Conservation (phyloP, 208 protist genomes). For the Trypanosoma conorhini region DNA sequence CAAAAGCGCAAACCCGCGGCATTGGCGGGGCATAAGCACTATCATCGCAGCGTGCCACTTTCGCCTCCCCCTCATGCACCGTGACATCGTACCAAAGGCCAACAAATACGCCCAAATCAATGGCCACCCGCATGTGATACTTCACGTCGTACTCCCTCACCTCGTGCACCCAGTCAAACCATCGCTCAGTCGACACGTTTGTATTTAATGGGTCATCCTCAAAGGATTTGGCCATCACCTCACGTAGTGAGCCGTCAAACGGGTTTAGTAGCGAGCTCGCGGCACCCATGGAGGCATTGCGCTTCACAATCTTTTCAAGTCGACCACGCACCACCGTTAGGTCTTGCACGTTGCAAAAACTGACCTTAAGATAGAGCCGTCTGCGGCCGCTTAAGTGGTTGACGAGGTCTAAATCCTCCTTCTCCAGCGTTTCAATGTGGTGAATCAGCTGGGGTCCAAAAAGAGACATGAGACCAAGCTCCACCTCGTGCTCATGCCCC, state of each 20-base stretch:
- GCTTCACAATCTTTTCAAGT: conserved; percentile 84
- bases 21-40: conserved; percentile 90
- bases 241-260: conserved; percentile 66
- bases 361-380: conserved; percentile 94
- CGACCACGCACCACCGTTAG: conserved; percentile 88
- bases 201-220: conserved; percentile 45
- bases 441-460: conserved; percentile 89
- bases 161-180: conserved; percentile 95
- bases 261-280: conserved; percentile 38
- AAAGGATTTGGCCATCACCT: conserved; percentile 75
- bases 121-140: conserved; percentile 98
- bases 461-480: conserved; percentile 90
- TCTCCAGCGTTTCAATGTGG: conserved; percentile 84
- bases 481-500: conserved; percentile 94
- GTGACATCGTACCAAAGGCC: conserved; percentile 97
- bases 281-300: conserved; percentile 55
- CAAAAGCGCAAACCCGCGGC: conserved; percentile 94
- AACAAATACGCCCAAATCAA: conserved; percentile 95
- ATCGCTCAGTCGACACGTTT: conserved; percentile 41
- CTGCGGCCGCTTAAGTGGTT: conserved; percentile 97
- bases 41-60: conserved; percentile 79
- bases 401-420: conserved; percentile 96
- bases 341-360: conserved; percentile 94
- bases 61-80: conserved; percentile 68
- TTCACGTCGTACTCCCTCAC: conserved; percentile 99